Base-by-base conservation (phyloP, 306 rosid genomes). In the Cucurbita ficifolia region DNA sequence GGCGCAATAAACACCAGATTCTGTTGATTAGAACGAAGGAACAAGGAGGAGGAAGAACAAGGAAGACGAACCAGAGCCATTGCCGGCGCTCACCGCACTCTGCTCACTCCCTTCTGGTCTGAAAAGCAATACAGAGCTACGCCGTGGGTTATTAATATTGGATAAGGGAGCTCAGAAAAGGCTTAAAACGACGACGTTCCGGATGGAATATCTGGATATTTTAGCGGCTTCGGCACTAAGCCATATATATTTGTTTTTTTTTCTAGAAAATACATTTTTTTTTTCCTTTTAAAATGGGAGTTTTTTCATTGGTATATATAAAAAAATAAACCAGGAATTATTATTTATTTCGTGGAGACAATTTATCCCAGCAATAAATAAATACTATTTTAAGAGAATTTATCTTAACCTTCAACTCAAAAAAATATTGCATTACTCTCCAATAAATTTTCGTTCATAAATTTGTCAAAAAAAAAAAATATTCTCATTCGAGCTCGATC, bases 41-140 rank as follows among this genome's bases (percentile, higher is more conserved):
- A 51, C 11, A 79, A 17, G 35, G 83, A 39, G 12, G 91, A 69
- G 3, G 86, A 77, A 29, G 76, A 79, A 71, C 50, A 70, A 69
- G 74, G 74, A 81, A 72, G 52, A 52, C 81, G 84, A 52, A 83
- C 85, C 48, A 82, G 74, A 80, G 96, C 96, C 98, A 92, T 92
- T 12, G 77, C 65, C 65, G 65, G 64, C 10, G 22, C 46, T 50
- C 60, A 19, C 24, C 12, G n/a, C 19, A 16, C 54, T 38, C 63
- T 33, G 36, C 39, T 7, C 29, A 8, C 11, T 50, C 35, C 19
- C 52, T 63, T 58, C 46, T 40, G 21, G 43, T 60, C 45, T 38
- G 40, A 35, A 68, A 68, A 76, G 73, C 40, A 39, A 21, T 18
- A 21, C 24, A 52, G 4, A 12, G 55, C 43, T 21, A 21, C 38